Percentiles rank a stretch among this genome's conserved stretches.
phyloP scores from a whole-genome alignment of 2,329 filamentous ascomycete genomes.

The Rasamsonia emersonii region DNA sequence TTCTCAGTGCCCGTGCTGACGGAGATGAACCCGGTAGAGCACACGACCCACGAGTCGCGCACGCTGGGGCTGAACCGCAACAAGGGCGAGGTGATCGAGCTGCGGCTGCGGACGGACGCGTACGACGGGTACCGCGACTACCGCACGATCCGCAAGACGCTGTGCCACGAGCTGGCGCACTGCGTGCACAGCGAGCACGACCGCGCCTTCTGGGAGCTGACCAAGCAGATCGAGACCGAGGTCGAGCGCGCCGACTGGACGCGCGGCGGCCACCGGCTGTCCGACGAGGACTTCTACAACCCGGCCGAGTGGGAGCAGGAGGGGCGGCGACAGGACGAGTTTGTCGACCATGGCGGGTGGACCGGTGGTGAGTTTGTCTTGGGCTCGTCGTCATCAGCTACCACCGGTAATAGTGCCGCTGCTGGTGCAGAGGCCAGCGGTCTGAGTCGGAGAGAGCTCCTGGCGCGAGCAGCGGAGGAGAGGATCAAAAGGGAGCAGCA shows the following conservation, averaged over 20 bases:
- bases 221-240: slow-evolving; percentile 76
- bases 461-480: slow-evolving; percentile 67
- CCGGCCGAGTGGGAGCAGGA: slow-evolving; percentile 49
- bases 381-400: slow-evolving; percentile 37
- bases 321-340: slow-evolving; percentile 39
- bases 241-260: slow-evolving; percentile 74
- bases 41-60: slow-evolving; percentile 74
- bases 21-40: slow-evolving; percentile 84
- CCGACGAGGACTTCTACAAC: slow-evolving; percentile 50
- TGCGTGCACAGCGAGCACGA: slow-evolving; percentile 84
- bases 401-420: slow-evolving; percentile 9
- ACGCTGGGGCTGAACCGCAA: slow-evolving; percentile 85
- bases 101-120: slow-evolving; percentile 83
- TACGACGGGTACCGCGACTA: slow-evolving; percentile 94
- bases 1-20: slow-evolving; percentile 81
- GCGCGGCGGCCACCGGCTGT: slow-evolving; percentile 57
- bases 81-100: slow-evolving; percentile 77
- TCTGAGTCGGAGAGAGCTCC: slow-evolving; percentile 63
- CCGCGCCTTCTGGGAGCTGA: slow-evolving; percentile 80
- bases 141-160: slow-evolving; percentile 76
- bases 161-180: slow-evolving; percentile 93
- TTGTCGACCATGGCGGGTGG: slow-evolving; percentile 66
- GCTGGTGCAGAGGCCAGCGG: slow-evolving; percentile 24
- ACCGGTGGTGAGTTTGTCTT: slow-evolving; percentile 70
- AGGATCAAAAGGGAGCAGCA: slow-evolving; percentile 46